Evolutionary conservation across 345 rosid genomes (phyloP).

Genomic region (Balakata baccata): DNA sequence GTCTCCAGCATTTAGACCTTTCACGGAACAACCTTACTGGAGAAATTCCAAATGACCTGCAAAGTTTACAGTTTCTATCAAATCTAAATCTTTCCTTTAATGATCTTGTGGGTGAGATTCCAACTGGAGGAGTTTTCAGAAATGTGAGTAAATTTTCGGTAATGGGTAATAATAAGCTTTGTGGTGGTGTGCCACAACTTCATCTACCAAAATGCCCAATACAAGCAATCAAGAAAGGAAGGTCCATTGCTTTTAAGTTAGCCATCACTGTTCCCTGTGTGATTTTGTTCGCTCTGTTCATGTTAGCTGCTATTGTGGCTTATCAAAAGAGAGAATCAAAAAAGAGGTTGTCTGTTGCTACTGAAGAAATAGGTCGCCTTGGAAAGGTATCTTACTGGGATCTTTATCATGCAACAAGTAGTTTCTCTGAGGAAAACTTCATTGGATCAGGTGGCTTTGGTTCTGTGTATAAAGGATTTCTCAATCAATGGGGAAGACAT

Average conservation of each 20-base stretch:
- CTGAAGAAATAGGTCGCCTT: background rate
- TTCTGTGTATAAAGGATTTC: conserved; percentile 10
- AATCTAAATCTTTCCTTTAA: conserved; percentile 36
- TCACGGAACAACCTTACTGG: conserved; percentile 25
- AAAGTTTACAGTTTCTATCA: background rate
- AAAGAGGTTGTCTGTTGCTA: background rate
- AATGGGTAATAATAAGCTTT: conserved; percentile 27
- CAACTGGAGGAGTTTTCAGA: conserved; percentile 29
- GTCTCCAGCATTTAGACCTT: conserved; percentile 3
- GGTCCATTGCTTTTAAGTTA: background rate
- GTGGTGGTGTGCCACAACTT: conserved; percentile 28
- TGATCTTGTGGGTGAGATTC: conserved; percentile 40
- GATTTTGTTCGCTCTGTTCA: background rate
- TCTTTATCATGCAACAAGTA: background rate
- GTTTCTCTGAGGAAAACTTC: background rate
- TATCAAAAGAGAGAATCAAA: background rate
- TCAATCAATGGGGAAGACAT: background rate
- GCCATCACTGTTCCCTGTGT: background rate
- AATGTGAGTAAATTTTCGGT: conserved; percentile 28
- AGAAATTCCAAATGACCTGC: conserved; percentile 21
- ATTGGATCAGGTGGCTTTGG: conserved; percentile 11
- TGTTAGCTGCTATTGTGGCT: background rate
- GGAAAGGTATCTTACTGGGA: background rate
- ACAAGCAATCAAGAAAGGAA: background rate
- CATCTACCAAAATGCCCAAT: conserved; percentile 13